These are phyloP conservation scores for Dispira simplex DNA, from an alignment of 192 early-diverging fungal genomes.

Conservation along the genomic window DNA sequence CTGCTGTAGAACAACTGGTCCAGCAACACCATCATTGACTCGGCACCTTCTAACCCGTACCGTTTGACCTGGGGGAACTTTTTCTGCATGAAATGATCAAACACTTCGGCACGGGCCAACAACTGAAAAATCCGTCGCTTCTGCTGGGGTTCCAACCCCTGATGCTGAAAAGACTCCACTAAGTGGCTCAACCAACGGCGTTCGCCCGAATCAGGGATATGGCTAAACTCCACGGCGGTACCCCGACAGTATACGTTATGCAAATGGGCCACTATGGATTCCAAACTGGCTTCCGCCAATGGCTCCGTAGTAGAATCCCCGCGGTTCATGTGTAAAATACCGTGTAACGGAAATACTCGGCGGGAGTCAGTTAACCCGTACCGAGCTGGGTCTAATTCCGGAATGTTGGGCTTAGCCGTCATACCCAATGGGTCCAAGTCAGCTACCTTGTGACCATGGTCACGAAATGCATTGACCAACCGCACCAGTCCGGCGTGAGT, in stretches of 20 bases:
- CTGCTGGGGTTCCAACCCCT: constrained; percentile 29
- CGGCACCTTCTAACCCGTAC: constrained; percentile 92
- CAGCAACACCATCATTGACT: constrained; percentile 86
- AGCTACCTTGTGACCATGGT: constrained; percentile 67
- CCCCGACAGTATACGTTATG: constrained; percentile 55
- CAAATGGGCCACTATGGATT: constrained; percentile 56
- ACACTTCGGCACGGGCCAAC: constrained; percentile 62
- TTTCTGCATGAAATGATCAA: constrained; percentile 98
- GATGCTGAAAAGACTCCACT: constrained; percentile 59
- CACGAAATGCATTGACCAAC: constrained; percentile 63
- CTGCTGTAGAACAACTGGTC: constrained; percentile 66
- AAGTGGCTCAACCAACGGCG: constrained; percentile 77
- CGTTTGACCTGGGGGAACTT: constrained; percentile 93
- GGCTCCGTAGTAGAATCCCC: constrained; percentile 23
- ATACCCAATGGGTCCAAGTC: constrained; percentile 78
- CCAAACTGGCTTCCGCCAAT: constrained; percentile 39
- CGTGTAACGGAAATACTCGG: constrained; percentile 44
- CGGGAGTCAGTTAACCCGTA: constrained; percentile 54
- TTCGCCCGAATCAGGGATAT: constrained; percentile 76
- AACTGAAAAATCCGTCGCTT: constrained; percentile 65
- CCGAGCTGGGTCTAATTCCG: constrained; percentile 66
- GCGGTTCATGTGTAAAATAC: constrained; percentile 58
- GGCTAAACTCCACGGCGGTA: constrained; percentile 91
- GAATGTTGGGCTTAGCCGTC: constrained; percentile 37
- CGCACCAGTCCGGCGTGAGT: constrained; percentile 72